These are phyloP conservation scores for Trametes villosa DNA, from an alignment of 768 basidiomycete species.

Conservation along the genomic window DNA sequence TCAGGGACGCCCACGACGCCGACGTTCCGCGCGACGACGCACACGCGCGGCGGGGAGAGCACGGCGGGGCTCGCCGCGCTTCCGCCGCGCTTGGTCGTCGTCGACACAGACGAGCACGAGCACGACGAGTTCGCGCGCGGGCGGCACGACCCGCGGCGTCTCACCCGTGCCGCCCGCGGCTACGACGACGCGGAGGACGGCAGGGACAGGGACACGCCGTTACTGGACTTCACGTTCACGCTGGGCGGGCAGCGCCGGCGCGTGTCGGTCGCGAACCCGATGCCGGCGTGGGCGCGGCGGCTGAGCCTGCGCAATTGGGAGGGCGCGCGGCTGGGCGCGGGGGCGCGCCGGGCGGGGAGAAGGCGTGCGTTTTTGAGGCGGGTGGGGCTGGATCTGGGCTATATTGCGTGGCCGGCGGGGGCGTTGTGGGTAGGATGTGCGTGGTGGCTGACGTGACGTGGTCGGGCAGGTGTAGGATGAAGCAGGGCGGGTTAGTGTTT, in stretches of 20 bases:
- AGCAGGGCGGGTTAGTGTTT: no score
- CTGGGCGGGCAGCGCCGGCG: conserved; percentile 58
- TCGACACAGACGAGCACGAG: conserved; percentile 20
- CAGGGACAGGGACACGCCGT: background rate
- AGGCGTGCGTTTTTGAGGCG: conserved; percentile 11
- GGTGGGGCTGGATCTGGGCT: conserved; percentile 15
- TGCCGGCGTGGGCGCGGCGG: conserved; percentile 28
- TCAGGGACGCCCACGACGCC: conserved; percentile 12
- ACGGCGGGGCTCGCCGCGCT: background rate
- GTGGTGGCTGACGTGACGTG: conserved; percentile 15
- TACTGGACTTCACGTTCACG: conserved; percentile 58
- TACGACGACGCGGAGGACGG: conserved; percentile 7
- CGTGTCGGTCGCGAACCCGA: conserved; percentile 43
- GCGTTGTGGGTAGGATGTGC: conserved; percentile 11
- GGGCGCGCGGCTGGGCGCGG: background rate
- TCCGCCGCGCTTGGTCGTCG: background rate
- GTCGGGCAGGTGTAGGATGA: background rate
- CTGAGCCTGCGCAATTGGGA: background rate
- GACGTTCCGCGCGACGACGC: conserved; percentile 22
- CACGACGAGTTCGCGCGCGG: conserved; percentile 25
- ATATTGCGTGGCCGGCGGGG: conserved; percentile 19
- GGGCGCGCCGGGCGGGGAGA: background rate
- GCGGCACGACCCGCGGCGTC: conserved; percentile 22
- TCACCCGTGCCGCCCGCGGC: conserved; percentile 14
- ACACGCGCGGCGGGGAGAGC: background rate